Base-by-base conservation (phyloP, 495 filamentous ascomycete species). In the Penicillium flavigenum region DNA sequence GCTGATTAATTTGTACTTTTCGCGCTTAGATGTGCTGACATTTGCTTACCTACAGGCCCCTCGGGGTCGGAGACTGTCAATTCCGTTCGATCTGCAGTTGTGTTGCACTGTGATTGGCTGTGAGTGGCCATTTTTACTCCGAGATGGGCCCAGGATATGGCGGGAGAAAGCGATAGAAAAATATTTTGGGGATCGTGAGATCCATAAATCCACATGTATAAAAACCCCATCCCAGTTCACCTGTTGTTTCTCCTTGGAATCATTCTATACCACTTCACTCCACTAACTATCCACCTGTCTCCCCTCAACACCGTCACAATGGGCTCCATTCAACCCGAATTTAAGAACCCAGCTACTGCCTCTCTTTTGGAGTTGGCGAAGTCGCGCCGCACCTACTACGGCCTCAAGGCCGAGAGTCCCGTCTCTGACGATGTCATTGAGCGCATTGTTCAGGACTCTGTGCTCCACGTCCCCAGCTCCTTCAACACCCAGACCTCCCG, bases 401-500 rank as follows among this genome's bases (percentile, higher is more conserved):
- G 61, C 20, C 72, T 82, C 51, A 74, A 71, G 65, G 64, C 62
- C 39, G 75, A 73, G 59, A 79, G 77, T 60, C 69, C 76, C 32
- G 71, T 81, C 64, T 68, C 71, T 38, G 72, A 75, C 48, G 67
- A 69, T 34, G 61, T 63, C 64, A 72, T 75, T 54, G 62, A 75
- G 58, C 29, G 53, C 38, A 72, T 83, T 48, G 72, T 80, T 56
- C 47, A 65, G 43, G 60, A 76, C 48, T 66, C 76, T n/a, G 59
- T 83, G 44, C 75, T 77, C 22, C 71, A 76, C 54, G 68, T 74
- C 4, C 80, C 80, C 58, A 77, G 72, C 63, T 72, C 80, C 17
- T 83, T 80, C 72, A 81, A 83, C 69, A 79, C 76, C 56, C 80
- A 83, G 65, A 79, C 79, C 45, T 75, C 74, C 10, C 78, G 80